A percentile compares a stretch with the other conserved stretches of the same genome.
phyloP scores from a whole-genome alignment of 2,329 filamentous ascomycete species.

The Dryadomyces quercivorus region DNA sequence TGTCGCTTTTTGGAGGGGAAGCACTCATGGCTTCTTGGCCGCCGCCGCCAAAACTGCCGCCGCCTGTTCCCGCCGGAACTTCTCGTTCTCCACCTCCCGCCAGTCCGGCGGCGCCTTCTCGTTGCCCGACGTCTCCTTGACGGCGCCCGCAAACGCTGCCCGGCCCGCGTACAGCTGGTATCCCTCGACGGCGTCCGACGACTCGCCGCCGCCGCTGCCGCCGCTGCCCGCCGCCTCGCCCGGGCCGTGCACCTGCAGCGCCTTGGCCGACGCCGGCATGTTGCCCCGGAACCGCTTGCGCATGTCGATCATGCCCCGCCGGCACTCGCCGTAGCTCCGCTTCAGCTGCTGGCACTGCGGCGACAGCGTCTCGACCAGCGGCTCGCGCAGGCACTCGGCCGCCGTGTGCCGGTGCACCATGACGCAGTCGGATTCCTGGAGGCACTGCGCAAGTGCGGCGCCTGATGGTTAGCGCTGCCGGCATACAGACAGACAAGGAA shows the following conservation, averaged over 20 bases:
- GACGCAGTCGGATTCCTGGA: constrained; percentile 93
- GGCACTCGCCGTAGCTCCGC: constrained; percentile 88
- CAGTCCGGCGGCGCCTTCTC: constrained; percentile 49
- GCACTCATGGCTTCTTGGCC: background rate
- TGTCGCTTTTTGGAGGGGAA: too few relatives aligned
- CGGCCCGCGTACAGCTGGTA: constrained; percentile 72
- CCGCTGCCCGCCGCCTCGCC: constrained; percentile 46
- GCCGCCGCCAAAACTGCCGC: background rate
- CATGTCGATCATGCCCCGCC: constrained; percentile 95
- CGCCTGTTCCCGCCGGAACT: constrained; percentile 31
- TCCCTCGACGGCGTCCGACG: constrained; percentile 17
- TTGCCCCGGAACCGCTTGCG: constrained; percentile 95
- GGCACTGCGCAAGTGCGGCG: constrained; percentile 82
- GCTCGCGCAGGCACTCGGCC: constrained; percentile 75
- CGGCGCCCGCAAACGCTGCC: constrained; percentile 52
- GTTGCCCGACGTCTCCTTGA: constrained; percentile 55
- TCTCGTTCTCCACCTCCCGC: constrained; percentile 54
- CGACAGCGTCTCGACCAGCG: constrained; percentile 70
- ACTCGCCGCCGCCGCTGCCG: constrained; percentile 19
- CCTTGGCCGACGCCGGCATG: constrained; percentile 60
- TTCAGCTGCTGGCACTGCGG: constrained; percentile 85
- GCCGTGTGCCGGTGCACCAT: constrained; percentile 82
- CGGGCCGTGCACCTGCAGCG: constrained; percentile 20
- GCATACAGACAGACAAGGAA: too few relatives aligned
- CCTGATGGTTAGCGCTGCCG: too few relatives aligned